phyloP scores from a whole-genome alignment of 148 eudicot species.

The Camellia lanceoleosa region DNA sequence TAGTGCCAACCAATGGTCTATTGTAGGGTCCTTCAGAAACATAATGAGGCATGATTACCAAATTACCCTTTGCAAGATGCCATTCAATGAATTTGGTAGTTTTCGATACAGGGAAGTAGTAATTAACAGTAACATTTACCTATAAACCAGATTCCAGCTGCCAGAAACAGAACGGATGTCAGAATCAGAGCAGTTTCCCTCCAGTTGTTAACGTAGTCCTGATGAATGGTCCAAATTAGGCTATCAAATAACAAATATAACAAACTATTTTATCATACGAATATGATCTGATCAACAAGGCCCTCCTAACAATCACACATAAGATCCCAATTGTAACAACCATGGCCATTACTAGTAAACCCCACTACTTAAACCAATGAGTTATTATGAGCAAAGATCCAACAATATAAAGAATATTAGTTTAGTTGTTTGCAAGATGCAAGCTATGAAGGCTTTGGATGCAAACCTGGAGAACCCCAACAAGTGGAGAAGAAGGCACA shows the following conservation, averaged over 20 bases:
- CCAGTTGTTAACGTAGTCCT: constrained; percentile 86
- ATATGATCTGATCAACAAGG: too few relatives aligned
- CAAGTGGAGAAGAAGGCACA: constrained; percentile 95
- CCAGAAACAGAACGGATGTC: constrained; percentile 73
- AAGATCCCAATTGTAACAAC: too few relatives aligned
- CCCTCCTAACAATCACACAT: too few relatives aligned
- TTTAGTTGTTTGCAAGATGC: neutral
- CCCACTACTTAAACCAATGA: too few relatives aligned
- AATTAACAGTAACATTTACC: constrained; percentile 39
- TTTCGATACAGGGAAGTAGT: neutral
- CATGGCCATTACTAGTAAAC: too few relatives aligned
- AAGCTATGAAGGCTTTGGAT: neutral
- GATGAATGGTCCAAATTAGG: constrained; percentile 14
- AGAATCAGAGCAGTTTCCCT: constrained; percentile 67
- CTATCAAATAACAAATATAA: neutral
- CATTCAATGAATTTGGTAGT: neutral
- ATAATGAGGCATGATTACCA: neutral
- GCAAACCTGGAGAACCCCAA: constrained; percentile 85
- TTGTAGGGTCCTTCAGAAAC: neutral
- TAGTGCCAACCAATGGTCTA: neutral
- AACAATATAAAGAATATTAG: neutral
- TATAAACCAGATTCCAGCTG: constrained; percentile 75
- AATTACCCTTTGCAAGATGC: neutral
- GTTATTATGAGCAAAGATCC: neutral
- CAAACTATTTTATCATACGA: too few relatives aligned